Percentiles rank a stretch among this genome's conserved stretches.
Evolutionary conservation across 345 rosid species (phyloP).

Genomic region (Brassica rapa): DNA sequence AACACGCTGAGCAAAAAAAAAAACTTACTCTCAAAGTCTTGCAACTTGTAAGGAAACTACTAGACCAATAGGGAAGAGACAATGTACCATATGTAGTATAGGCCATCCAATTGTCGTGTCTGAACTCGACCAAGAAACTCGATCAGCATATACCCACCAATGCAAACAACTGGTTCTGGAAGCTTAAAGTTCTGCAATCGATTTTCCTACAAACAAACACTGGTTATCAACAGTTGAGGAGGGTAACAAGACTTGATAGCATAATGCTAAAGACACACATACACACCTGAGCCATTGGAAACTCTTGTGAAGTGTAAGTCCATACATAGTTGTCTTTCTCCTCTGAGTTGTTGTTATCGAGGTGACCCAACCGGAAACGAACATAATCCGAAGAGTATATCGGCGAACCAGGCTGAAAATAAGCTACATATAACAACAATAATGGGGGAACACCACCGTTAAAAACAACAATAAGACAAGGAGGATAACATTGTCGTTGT

Average conservation of each 20-base stretch:
- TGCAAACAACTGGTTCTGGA: conserved; percentile 81
- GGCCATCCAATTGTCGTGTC: conserved; percentile 71
- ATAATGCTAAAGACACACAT: not conserved
- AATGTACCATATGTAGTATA: conserved; percentile 80
- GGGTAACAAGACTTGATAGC: not conserved
- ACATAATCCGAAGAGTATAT: conserved; percentile 80
- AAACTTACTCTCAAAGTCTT: not conserved
- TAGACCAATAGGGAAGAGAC: not conserved
- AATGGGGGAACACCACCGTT: not conserved
- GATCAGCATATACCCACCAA: conserved; percentile 76
- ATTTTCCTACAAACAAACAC: conserved; percentile 54
- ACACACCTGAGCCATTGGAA: conserved; percentile 38
- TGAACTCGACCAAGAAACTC: conserved; percentile 90
- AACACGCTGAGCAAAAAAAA: conserved; percentile 51
- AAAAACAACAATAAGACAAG: conserved; percentile 20
- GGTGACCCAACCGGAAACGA: conserved; percentile 74
- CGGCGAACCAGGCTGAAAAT: conserved; percentile 67
- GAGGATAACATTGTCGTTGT: conserved; percentile 2
- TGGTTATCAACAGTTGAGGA: conserved; percentile 1
- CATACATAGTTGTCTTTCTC: conserved; percentile 46
- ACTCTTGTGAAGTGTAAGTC: conserved; percentile 87
- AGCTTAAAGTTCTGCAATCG: conserved; percentile 72
- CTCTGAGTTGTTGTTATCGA: conserved; percentile 30
- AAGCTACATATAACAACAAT: conserved; percentile 51
- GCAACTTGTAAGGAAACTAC: not conserved